Evolutionary conservation across 2,329 filamentous ascomycete species (phyloP).

Genomic region (Conoideocrella luteorostrata): DNA sequence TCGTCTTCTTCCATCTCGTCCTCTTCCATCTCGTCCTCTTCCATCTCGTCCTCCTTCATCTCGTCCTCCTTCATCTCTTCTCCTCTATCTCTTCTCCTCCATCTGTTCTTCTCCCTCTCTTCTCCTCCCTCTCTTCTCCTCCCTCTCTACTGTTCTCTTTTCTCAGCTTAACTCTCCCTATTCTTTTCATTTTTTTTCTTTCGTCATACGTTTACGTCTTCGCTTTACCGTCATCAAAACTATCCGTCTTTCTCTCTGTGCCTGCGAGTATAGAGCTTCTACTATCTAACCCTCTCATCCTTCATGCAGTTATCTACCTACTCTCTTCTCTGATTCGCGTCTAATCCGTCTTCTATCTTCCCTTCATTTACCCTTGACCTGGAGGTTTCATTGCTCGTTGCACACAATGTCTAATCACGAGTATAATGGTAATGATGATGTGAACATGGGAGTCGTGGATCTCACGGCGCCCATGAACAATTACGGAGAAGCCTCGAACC

Average conservation of each 20-base stretch:
- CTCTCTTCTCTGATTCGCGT: too few relatives aligned
- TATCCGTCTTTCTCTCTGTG: background rate
- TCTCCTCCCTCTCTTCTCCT: background rate
- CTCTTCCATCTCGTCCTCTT: too few relatives aligned
- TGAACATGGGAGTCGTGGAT: background rate
- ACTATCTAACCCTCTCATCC: background rate
- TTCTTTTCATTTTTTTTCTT: too few relatives aligned
- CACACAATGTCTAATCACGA: background rate
- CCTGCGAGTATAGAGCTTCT: too few relatives aligned
- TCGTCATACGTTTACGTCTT: too few relatives aligned
- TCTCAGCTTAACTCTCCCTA: too few relatives aligned
- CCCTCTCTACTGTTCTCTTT: too few relatives aligned
- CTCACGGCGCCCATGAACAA: background rate
- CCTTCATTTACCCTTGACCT: background rate
- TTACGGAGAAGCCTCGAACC: background rate
- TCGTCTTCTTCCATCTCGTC: too few relatives aligned
- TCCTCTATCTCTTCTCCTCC: background rate
- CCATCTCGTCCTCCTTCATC: too few relatives aligned
- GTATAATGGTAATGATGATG: background rate
- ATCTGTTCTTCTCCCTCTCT: background rate
- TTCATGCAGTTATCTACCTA: background rate
- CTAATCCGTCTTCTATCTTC: too few relatives aligned
- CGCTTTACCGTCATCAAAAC: background rate
- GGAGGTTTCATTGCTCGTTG: too few relatives aligned
- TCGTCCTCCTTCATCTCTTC: background rate